Evolutionary conservation across 2,329 filamentous ascomycete genomes (phyloP).

Genomic region (Apiospora koreana): DNA sequence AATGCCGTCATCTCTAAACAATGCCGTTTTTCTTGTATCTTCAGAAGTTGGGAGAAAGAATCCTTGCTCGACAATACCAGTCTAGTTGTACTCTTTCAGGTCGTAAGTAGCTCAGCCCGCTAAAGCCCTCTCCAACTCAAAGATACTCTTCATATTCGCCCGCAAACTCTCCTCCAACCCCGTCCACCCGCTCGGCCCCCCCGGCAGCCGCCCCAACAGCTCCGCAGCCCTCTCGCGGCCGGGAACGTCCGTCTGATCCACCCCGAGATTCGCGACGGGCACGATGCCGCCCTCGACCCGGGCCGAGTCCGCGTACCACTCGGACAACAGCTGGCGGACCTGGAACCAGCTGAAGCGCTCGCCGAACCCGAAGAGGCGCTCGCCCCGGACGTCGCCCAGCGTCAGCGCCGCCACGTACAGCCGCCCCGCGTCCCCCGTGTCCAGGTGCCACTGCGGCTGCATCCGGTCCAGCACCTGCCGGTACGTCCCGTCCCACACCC

Average conservation of each 20-base stretch:
- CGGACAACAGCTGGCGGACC: constrained; percentile 28
- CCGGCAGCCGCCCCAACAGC: constrained; percentile 21
- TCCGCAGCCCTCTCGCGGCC: constrained; percentile 23
- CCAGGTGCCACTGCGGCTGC: constrained; percentile 32
- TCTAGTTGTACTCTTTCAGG: not conserved
- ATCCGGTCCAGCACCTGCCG: constrained; percentile 23
- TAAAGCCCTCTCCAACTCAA: not conserved
- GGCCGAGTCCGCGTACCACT: constrained; percentile 28
- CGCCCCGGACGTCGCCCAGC: constrained; percentile 25
- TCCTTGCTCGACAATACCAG: too few relatives aligned
- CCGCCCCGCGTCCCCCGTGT: constrained; percentile 30
- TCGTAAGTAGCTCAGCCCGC: not conserved
- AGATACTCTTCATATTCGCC: constrained; percentile 24
- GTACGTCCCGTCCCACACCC: constrained; percentile 29
- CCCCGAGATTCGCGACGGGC: constrained; percentile 24
- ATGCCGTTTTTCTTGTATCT: not conserved
- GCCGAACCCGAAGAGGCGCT: constrained; percentile 34
- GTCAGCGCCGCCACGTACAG: constrained; percentile 34
- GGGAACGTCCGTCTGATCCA: constrained; percentile 34
- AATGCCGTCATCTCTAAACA: not conserved
- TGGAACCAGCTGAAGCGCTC: constrained; percentile 32
- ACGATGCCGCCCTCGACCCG: constrained; percentile 19
- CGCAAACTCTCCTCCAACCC: constrained; percentile 24
- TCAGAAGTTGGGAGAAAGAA: not conserved
- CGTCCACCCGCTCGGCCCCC: constrained; percentile 21